Base-by-base conservation (phyloP, 2,329 filamentous ascomycete genomes). In the Volutella citrinella region DNA sequence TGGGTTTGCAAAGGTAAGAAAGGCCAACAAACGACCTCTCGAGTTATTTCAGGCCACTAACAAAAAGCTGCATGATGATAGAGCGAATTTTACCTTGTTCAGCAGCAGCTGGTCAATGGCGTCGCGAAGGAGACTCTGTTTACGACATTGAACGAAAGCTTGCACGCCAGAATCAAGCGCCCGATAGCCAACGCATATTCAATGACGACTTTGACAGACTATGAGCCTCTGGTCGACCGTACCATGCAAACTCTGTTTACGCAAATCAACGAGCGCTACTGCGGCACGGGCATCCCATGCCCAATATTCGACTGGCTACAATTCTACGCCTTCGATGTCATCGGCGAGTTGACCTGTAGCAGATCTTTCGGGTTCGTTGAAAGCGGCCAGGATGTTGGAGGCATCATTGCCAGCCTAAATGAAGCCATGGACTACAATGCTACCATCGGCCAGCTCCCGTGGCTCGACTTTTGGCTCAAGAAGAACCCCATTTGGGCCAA, bases 121-220 rank as follows among this genome's bases (percentile, higher is more conserved):
- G 43, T 44, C 6, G 44, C 46, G 3, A 48, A 45, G 6, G 38
- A 46, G 2, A 50, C 49, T n/a, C 34, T 50, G 17, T 50, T 50
- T 34, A 50, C 49, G 19, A 50, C 47, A 1, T 20, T 34, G 7
- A 45, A 50, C 26, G 37, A 50, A 6, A 34, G 26, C 5, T 50
- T 48, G 8, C 47, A 50, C 9, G 19, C 47, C 11, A 48, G 38
- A 14, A 50, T 42, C 20, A 50, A 45, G 8, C 45, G 45, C 4
- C 47, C 47, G 3, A 48, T 50, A 15, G 41, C 46, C 18, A 45
- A 40, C 4, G 49, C 47, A 13, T 50, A 47, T 40, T 48, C 47
- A 1, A 25, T 50, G 0, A 42, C 34, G 4, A 49, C 43, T 11
- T 45, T 50, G 26, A 27, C 47, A 1, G 44, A 46, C 14, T 42